These are phyloP conservation scores for Debaryomyces sp. DNA, from an alignment of 1,139 yeast species.

Conservation along the genomic window DNA sequence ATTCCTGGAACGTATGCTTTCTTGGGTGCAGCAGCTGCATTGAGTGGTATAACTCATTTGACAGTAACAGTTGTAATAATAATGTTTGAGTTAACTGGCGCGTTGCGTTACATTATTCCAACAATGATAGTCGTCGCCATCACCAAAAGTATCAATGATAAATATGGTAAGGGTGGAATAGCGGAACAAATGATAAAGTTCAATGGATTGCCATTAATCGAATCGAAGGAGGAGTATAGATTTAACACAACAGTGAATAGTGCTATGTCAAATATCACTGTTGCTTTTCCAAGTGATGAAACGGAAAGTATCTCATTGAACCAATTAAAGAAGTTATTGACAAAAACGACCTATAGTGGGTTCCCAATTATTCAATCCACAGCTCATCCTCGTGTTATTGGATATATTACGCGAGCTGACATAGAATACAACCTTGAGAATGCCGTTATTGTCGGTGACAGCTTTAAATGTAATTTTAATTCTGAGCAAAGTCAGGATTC, in stretches of 20 bases:
- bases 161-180: conserved; percentile 81
- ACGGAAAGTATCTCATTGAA: conserved; percentile 31
- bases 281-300: conserved; percentile 48
- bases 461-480: conserved; percentile 22
- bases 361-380: conserved; percentile 55
- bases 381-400: conserved; percentile 34
- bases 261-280: conserved; percentile 66
- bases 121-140: conserved; percentile 95
- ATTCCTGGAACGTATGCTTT: conserved; percentile 95
- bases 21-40: conserved; percentile 95
- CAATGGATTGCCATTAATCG: conserved; percentile 87
- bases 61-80: conserved; percentile 93
- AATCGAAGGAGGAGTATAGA: conserved; percentile 66
- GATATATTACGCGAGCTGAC: conserved; percentile 40
- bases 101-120: conserved; percentile 84
- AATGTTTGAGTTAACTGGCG: conserved; percentile 96
- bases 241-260: conserved; percentile 58
- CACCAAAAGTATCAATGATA: conserved; percentile 78
- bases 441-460: conserved; percentile 18
- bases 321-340: conserved; percentile 40
- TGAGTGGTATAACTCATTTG: conserved; percentile 90
- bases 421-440: conserved; percentile 26
- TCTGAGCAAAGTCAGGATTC: conserved; percentile 9
- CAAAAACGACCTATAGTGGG: conserved; percentile 47
- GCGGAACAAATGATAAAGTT: conserved; percentile 93